Base-by-base conservation (phyloP, 768 basidiomycete genomes). In the Russula dissimulans region DNA sequence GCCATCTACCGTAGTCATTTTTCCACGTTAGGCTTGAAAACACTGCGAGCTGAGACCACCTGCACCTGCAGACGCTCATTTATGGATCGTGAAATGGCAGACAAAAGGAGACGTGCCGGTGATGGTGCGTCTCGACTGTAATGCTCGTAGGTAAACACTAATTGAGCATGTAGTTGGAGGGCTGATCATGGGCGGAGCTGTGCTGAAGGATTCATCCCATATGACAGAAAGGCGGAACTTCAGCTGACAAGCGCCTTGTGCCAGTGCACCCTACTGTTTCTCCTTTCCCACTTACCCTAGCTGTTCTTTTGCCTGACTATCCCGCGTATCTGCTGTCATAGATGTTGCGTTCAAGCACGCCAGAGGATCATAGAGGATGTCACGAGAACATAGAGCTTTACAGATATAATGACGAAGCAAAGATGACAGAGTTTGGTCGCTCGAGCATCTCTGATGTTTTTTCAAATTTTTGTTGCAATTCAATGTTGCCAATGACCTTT, bases 401-500 rank as follows among this genome's bases (percentile, higher is more conserved):
- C 38, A 93, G 77, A 72, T 92, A 92, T 73, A 93, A 68, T 3
- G 88, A 91, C 29, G 89, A 89, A 67, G 89, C 89, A 75, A 93
- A 93, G 44, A 93, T 92, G 62, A 97, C 93, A 0, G 91, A 94
- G 71, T 94, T 95, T 0, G 89, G 94, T 45, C 93, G 80, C 72
- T 93, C 93, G 26, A 97, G 84, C 89, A 95, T 86, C 73, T 94
- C 92, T 0, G 89, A 86, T 15, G 89, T 80, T 70, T 90, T 90
- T 65, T 88, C 89, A 68, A 99, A 98, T 72, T 94, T 97, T 67
- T 94, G 85, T 73, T 94, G 85, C 18, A 99, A 78, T 67, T 98
- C 97, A 11, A 79, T 79, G 72, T 97, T 98, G 11, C 97, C 97
- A 64, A 98, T 98, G 18, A 97, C 97, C 69, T 94, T 93, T 4